Conservation (phyloP, 163 green algal species). For the Smithsoniella earleae region DNA sequence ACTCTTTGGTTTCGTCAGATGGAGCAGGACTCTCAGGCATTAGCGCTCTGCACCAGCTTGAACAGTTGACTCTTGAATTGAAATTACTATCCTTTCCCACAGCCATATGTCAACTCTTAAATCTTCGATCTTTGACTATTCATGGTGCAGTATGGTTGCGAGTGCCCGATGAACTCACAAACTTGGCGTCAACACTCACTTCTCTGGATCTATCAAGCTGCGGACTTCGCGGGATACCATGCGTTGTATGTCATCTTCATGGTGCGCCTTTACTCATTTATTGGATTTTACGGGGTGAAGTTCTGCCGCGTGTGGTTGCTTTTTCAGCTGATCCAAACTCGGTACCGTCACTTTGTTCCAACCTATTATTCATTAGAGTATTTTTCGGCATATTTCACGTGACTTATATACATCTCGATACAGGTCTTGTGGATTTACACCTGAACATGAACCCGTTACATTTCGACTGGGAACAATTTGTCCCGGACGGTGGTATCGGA, state of each 20-base stretch:
- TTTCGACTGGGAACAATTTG: conserved; percentile 2
- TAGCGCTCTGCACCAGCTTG: neutral
- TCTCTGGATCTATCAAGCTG: conserved; percentile 17
- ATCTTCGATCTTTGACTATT: neutral
- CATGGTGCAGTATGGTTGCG: neutral
- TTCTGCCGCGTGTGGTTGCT: no score
- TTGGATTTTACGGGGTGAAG: no score
- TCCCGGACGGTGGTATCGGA: no score
- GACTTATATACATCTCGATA: no score
- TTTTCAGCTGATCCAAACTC: no score
- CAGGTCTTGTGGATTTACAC: conserved; percentile 26
- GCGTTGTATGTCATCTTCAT: neutral
- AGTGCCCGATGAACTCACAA: neutral
- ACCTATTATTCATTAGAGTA: no score
- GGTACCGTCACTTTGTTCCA: no score
- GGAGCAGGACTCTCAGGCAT: neutral
- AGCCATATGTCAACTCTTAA: neutral
- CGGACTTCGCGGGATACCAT: neutral
- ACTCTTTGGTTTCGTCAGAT: neutral
- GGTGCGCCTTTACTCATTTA: neutral
- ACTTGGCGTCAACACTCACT: neutral
- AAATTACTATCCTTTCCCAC: neutral
- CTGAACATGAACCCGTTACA: conserved; percentile 8
- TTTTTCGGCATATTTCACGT: no score
- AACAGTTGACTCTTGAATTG: conserved; percentile 8